These are phyloP conservation scores for Chlorophyllum brunneum DNA, from an alignment of 768 basidiomycete genomes.

Conservation along the genomic window DNA sequence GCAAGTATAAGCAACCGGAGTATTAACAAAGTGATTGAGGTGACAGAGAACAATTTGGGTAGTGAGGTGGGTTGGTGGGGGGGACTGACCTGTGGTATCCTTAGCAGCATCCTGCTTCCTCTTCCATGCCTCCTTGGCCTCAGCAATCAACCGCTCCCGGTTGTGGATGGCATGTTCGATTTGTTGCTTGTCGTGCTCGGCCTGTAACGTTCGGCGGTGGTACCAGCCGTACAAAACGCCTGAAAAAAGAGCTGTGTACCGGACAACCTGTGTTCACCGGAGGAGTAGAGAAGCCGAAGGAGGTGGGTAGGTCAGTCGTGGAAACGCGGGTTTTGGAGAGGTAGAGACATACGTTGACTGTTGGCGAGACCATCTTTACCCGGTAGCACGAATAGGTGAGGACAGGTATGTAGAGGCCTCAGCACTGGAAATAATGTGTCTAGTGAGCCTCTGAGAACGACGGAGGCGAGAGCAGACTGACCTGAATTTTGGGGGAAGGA, in stretches of 20 bases:
- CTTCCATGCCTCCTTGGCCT: conserved; percentile 90
- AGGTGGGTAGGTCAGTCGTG: conserved; percentile 7
- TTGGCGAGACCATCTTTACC: conserved; percentile 65
- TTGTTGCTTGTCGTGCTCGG: conserved; percentile 72
- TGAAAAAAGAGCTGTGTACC: conserved; percentile 85
- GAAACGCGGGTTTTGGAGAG: conserved; percentile 7
- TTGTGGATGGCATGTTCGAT: conserved; percentile 69
- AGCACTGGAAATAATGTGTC: conserved; percentile 13
- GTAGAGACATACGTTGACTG: conserved; percentile 60
- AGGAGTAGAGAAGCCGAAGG: background rate
- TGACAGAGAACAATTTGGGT: conserved; percentile 7
- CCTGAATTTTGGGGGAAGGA: conserved; percentile 32
- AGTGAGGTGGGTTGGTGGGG: too few species aligned
- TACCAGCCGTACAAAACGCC: conserved; percentile 91
- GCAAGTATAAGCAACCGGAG: background rate
- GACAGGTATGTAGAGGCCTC: conserved; percentile 24
- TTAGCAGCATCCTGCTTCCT: conserved; percentile 62
- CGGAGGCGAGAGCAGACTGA: conserved; percentile 15
- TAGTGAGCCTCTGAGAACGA: background rate
- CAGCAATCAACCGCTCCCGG: conserved; percentile 70
- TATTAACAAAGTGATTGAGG: conserved; percentile 5
- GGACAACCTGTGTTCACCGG: conserved; percentile 64
- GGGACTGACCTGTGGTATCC: conserved; percentile 50
- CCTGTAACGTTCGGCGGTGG: conserved; percentile 88
- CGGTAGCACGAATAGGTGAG: conserved; percentile 21